A percentile compares a stretch with the other conserved stretches of the same genome.
phyloP scores from a whole-genome alignment of 805 yeast species.

The Kluyveromyces dobzhanskii region DNA sequence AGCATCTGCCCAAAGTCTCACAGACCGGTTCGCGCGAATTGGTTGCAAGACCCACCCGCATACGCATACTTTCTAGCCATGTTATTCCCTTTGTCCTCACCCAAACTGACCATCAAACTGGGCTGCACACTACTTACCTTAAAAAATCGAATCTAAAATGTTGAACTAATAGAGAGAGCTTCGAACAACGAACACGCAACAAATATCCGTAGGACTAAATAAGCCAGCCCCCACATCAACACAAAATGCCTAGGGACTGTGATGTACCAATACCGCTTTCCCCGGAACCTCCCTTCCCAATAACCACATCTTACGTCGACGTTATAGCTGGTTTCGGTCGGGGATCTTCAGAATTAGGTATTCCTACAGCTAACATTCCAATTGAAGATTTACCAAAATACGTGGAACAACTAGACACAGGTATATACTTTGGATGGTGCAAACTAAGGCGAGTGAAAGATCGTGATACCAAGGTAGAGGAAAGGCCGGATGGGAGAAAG shows the following conservation, averaged over 20 bases:
- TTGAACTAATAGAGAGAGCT: too few species aligned
- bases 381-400: constrained; percentile 39
- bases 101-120: too few species aligned
- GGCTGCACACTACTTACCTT: too few species aligned
- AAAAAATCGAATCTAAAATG: too few species aligned
- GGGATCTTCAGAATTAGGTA: constrained; percentile 88
- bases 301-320: constrained; percentile 35
- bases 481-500: constrained; percentile 31
- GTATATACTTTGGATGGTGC: constrained; percentile 87
- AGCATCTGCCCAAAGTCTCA: too few species aligned
- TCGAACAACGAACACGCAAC: too few species aligned
- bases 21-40: too few species aligned
- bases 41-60: too few species aligned
- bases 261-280: constrained; percentile 32
- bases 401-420: constrained; percentile 45
- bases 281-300: constrained; percentile 43
- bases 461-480: constrained; percentile 12
- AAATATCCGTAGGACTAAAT: too few species aligned
- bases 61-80: too few species aligned
- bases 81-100: too few species aligned
- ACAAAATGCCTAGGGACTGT: constrained; percentile 13
- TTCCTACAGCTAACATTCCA: constrained; percentile 90
- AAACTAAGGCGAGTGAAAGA: constrained; percentile 21
- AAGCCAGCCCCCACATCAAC: too few species aligned
- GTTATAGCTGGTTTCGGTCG: constrained; percentile 86